Conservation (phyloP, 108 stramenopile species). For the Nannochloropsis gaditana region DNA sequence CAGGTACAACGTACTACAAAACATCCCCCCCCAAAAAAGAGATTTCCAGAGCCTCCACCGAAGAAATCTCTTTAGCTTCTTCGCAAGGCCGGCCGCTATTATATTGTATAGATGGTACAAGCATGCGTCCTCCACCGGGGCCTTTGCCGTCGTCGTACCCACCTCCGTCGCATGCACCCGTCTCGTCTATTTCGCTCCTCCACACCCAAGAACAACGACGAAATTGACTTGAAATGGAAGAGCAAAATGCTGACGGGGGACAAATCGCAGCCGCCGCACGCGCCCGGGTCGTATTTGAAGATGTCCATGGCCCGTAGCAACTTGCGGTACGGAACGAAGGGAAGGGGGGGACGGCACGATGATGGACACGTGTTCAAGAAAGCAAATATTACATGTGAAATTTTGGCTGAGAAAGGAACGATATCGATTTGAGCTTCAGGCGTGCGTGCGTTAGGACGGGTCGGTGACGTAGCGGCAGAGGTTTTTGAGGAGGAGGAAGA, state of each 20-base stretch:
- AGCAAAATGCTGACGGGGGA: constrained; percentile 12
- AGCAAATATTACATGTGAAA: no score
- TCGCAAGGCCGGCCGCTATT: no score
- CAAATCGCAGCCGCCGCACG: neutral
- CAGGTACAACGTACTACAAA: no score
- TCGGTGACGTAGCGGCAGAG: no score
- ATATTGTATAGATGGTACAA: no score
- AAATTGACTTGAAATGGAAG: neutral
- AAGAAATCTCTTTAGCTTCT: no score
- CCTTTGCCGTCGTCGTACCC: neutral
- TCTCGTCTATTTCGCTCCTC: neutral
- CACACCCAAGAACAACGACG: neutral
- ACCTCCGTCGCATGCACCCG: neutral
- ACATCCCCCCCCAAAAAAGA: neutral
- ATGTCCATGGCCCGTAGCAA: neutral
- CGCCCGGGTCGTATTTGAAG: neutral
- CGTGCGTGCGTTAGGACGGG: no score
- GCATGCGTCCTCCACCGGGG: neutral
- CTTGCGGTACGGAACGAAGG: neutral
- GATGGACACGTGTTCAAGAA: no score
- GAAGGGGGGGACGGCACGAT: neutral
- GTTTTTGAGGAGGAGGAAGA: no score
- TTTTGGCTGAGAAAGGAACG: no score
- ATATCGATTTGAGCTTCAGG: no score
- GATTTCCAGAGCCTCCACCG: no score